phyloP scores from a whole-genome alignment of 2,329 filamentous ascomycete genomes.

The Pseudocercospora cruenta region DNA sequence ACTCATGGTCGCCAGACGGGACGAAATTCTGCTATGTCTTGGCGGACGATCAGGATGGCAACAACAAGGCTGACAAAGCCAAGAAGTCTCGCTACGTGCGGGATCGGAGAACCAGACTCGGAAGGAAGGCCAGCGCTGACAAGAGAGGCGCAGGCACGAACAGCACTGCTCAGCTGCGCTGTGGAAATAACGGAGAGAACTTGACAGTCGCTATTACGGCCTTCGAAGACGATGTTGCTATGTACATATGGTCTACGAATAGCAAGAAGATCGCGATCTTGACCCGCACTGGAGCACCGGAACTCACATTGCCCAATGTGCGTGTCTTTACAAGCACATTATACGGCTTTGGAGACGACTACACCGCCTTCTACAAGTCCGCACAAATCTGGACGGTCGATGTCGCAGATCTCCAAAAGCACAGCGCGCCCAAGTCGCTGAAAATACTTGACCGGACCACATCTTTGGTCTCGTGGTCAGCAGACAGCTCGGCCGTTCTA shows the following conservation, averaged over 20 bases:
- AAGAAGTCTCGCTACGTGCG: too few relatives aligned
- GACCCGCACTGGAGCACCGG: neutral
- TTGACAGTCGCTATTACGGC: neutral
- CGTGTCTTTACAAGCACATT: neutral
- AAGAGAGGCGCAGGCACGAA: too few relatives aligned
- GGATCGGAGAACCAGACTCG: too few relatives aligned
- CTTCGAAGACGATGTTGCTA: neutral
- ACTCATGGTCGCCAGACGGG: neutral
- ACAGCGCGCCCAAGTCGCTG: neutral
- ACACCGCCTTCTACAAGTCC: neutral
- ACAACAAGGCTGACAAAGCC: neutral
- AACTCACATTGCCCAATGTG: neutral
- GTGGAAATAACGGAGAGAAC: neutral
- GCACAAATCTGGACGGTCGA: neutral
- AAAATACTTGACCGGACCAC: neutral
- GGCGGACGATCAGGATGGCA: neutral
- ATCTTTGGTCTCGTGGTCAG: neutral
- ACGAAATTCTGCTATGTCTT: neutral
- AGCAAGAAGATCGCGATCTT: neutral
- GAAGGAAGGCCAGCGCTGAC: too few relatives aligned
- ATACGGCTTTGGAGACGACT: neutral
- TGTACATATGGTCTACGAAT: neutral
- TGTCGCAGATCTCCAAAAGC: neutral
- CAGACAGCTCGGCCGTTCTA: neutral
- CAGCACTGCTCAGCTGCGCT: neutral